Evolutionary conservation across 345 rosid genomes (phyloP).

Genomic region (Barbarea vulgaris): DNA sequence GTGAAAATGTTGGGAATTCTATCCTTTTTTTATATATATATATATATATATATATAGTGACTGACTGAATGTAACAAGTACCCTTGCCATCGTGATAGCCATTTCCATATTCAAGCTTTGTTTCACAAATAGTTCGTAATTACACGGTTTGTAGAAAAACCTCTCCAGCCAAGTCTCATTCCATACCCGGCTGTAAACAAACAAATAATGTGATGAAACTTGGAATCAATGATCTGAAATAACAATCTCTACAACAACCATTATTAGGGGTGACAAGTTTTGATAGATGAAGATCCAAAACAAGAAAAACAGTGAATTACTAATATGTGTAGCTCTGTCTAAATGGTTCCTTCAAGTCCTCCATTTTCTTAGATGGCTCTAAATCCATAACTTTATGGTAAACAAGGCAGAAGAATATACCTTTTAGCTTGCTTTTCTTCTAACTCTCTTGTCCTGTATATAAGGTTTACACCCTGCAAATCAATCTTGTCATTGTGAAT

Average conservation of each 20-base stretch:
- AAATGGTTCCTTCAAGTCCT: background rate
- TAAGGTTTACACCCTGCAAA: conserved; percentile 74
- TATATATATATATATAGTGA: background rate
- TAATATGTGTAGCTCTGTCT: background rate
- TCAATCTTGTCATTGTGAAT: conserved; percentile 3
- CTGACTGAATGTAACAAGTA: conserved; percentile 43
- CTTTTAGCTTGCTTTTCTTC: conserved; percentile 87
- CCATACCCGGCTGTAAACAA: conserved; percentile 79
- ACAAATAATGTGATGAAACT: conserved; percentile 3
- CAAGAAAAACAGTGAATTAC: background rate
- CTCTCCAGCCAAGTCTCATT: conserved; percentile 89
- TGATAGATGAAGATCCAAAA: background rate
- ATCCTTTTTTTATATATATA: background rate
- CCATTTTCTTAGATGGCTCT: background rate
- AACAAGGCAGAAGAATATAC: conserved; percentile 39
- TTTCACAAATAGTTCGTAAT: conserved; percentile 91
- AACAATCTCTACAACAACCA: background rate
- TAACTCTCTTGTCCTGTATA: conserved; percentile 75
- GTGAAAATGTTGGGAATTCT: background rate
- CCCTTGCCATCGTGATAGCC: conserved; percentile 96
- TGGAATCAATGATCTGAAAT: background rate
- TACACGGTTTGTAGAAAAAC: conserved; percentile 97
- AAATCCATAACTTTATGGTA: conserved; percentile 14
- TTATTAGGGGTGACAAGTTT: background rate
- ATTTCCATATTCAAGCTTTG: conserved; percentile 97